phyloP scores from a whole-genome alignment of 2,329 filamentous ascomycete species.

The Hypoxylon sp. region DNA sequence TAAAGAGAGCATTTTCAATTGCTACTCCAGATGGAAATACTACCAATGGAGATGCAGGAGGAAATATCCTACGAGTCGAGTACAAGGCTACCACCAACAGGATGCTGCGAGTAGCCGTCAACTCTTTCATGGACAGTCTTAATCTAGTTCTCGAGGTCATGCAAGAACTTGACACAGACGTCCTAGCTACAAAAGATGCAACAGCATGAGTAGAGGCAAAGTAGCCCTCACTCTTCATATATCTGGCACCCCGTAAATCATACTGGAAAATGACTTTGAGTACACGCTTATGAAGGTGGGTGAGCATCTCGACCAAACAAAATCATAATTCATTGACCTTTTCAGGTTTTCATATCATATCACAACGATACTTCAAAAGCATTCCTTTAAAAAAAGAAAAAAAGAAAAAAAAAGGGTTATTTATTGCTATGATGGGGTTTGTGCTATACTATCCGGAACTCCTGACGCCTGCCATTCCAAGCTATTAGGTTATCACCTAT shows the following conservation, averaged over 20 bases:
- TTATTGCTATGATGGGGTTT: constrained; percentile 24
- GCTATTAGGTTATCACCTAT: constrained; percentile 4
- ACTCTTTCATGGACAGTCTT: constrained; percentile 94
- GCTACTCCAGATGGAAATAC: constrained; percentile 51
- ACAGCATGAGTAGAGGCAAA: constrained; percentile 19
- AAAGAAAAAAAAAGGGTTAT: constrained; percentile 6
- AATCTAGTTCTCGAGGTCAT: constrained; percentile 89
- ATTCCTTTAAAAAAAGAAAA: not conserved
- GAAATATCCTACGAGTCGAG: constrained; percentile 75
- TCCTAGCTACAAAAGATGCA: constrained; percentile 66
- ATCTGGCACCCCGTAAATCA: not conserved
- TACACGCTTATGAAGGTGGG: constrained; percentile 16
- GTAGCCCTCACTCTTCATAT: not conserved
- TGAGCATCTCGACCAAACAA: constrained; percentile 28
- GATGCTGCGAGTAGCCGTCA: constrained; percentile 96
- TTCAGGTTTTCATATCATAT: not conserved
- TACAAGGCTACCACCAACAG: constrained; percentile 94
- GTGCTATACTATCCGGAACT: constrained; percentile 24
- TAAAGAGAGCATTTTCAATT: constrained; percentile 79
- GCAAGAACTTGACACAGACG: constrained; percentile 89
- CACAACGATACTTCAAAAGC: not conserved
- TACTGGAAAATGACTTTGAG: not conserved
- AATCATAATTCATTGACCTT: constrained; percentile 26
- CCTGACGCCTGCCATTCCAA: constrained; percentile 30
- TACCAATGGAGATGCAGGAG: constrained; percentile 48